A percentile compares a stretch with the other conserved stretches of the same genome.
Conservation (phyloP, 805 yeast species). For the Candida jianshihensis region DNA sequence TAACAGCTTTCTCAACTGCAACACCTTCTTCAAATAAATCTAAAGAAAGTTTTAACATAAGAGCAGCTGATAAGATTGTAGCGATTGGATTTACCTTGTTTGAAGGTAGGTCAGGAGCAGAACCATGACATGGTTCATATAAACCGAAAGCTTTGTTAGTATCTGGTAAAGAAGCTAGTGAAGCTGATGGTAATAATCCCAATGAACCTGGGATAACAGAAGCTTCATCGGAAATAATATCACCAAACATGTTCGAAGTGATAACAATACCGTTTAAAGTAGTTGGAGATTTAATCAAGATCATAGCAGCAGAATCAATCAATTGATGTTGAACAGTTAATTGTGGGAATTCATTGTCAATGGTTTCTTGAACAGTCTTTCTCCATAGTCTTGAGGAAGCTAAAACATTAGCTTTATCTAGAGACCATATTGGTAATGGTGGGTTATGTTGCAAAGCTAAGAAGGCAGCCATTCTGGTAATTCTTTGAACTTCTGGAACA, state of each 20-base stretch:
- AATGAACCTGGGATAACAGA: conserved; percentile 96
- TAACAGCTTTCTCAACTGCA: conserved; percentile 85
- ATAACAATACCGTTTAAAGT: conserved; percentile 87
- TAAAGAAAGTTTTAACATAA: conserved; percentile 93
- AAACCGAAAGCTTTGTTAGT: conserved; percentile 90
- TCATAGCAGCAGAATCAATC: conserved; percentile 99
- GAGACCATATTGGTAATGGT: conserved; percentile 91
- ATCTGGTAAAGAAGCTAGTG: conserved; percentile 95
- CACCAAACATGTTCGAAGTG: conserved; percentile 97
- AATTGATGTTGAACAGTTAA: conserved; percentile 85
- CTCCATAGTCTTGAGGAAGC: conserved; percentile 98
- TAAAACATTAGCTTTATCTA: conserved; percentile 95
- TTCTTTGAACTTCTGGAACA: conserved; percentile 88
- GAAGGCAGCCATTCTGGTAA: conserved; percentile 97
- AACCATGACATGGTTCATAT: conserved; percentile 98
- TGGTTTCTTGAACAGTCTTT: conserved; percentile 80
- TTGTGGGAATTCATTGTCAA: conserved; percentile 85
- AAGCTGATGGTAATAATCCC: conserved; percentile 91
- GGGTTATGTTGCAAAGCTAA: conserved; percentile 90
- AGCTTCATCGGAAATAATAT: conserved; percentile 96
- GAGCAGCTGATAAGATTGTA: conserved; percentile 89
- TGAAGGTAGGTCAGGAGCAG: conserved; percentile 88
- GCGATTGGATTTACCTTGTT: conserved; percentile 95
- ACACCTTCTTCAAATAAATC: conserved; percentile 78
- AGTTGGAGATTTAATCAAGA: conserved; percentile 85